Evolutionary conservation across 139 green algal genomes (phyloP), one percentile per base, ranked within the genome.

Genomic region (Edaphochlamys debaryana): DNA sequence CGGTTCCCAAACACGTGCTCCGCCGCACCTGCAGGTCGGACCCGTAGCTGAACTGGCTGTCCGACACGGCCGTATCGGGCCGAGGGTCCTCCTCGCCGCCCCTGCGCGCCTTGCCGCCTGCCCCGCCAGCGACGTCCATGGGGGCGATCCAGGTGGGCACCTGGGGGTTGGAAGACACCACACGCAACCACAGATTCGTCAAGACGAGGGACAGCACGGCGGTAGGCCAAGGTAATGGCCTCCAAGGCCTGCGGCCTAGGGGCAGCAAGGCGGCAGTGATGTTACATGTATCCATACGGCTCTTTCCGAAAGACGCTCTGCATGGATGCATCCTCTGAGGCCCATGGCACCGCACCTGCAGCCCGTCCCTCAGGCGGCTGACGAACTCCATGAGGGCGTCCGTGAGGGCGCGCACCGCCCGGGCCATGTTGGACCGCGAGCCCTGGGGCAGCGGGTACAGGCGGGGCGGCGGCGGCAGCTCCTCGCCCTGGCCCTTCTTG

Each of bases 11-110:
- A n/a, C n/a, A n/a, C n/a, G n/a, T n/a, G n/a, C 45, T 13, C 45
- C 45, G 1, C 37, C 85, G 1, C 74, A 90, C 80, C 79, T 87
- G 67, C 25, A 90, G 67, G 54, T 91, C 87, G 25, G 82, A 88
- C 1, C 87, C 87, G 79, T 80, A 91, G 67, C 79, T 87, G 72
- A 91, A 91, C 42, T 80, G 32, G 40, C 78, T 87, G 66, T 79
- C 69, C 58, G 63, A 62, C 42, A 52, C 77, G 11, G 66, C 67
- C 56, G 67, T 58, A n/a, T 1, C 64, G 41, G 54, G 48, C 41
- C 40, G 32, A 37, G 29, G 38, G 22, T 30, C 69, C 37, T 71
- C 75, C 30, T 71, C 75, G 1, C 30, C 41, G 60, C 4, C n/a
- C 27, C 3, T 80, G 27, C 23, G 13, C 66, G 45, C 64, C 29